Conservation (phyloP, 768 basidiomycete genomes). For the Tulasnella sp. region DNA sequence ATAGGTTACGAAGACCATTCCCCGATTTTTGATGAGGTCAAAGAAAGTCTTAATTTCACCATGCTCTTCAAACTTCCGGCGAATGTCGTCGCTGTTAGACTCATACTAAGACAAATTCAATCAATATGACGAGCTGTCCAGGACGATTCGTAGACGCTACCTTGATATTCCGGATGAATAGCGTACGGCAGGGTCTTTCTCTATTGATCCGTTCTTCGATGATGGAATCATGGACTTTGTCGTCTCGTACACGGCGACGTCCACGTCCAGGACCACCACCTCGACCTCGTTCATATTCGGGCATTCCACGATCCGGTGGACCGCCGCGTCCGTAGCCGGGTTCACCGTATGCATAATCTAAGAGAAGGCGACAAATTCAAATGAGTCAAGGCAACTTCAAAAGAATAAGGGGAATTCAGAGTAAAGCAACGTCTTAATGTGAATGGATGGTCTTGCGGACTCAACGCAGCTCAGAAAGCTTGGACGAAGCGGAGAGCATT, state of each 20-base stretch:
- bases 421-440: neutral
- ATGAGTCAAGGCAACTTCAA: no score
- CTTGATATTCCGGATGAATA: constrained; percentile 98
- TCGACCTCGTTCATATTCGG: constrained; percentile 8
- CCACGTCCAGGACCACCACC: constrained; percentile 11
- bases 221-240: constrained; percentile 79
- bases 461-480: constrained; percentile 8
- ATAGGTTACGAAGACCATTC: constrained; percentile 99
- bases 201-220: constrained; percentile 90
- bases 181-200: constrained; percentile 86
- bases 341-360: constrained; percentile 2
- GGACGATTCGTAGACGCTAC: constrained; percentile 62
- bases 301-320: neutral
- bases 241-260: constrained; percentile 62
- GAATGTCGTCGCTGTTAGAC: constrained; percentile 74
- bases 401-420: no score
- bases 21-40: constrained; percentile 83
- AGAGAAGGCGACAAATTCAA: neutral
- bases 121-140: neutral
- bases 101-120: constrained; percentile 48
- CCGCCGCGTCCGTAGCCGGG: constrained; percentile 7
- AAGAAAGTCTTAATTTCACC: constrained; percentile 97
- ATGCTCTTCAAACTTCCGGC: constrained; percentile 75
- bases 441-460: neutral
- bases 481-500: no score